These are phyloP conservation scores for Scedosporium dehoogii DNA, from an alignment of 2,329 filamentous ascomycete genomes.

Conservation along the genomic window DNA sequence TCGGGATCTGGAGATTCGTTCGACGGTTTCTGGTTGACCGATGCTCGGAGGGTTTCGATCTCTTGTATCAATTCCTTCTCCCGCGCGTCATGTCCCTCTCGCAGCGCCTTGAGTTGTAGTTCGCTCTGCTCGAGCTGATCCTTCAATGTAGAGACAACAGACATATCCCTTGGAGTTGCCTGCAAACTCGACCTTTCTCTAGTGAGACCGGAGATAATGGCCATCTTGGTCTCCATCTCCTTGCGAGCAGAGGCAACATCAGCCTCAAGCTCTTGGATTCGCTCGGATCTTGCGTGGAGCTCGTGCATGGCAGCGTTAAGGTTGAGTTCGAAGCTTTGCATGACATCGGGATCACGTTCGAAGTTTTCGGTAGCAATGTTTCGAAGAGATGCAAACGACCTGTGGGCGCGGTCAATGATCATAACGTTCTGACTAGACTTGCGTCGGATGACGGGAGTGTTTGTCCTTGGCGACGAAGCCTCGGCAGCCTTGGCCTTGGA, in stretches of 20 bases:
- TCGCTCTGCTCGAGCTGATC: slow-evolving; percentile 85
- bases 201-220: slow-evolving; percentile 87
- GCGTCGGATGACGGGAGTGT: slow-evolving; percentile 74
- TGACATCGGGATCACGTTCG: slow-evolving; percentile 67
- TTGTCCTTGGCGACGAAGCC: slow-evolving; percentile 50
- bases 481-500: slow-evolving; percentile 61
- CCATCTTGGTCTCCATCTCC: slow-evolving; percentile 95
- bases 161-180: slow-evolving; percentile 77
- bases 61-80: slow-evolving; percentile 68
- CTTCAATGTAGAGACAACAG: slow-evolving; percentile 75
- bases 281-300: slow-evolving; percentile 74
- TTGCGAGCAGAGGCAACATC: slow-evolving; percentile 77
- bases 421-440: slow-evolving; percentile 88
- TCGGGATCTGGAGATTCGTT: slow-evolving; percentile 20
- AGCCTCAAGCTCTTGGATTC: slow-evolving; percentile 80
- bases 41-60: slow-evolving; percentile 55
- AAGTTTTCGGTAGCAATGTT: slow-evolving; percentile 85
- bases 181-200: slow-evolving; percentile 88
- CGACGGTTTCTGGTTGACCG: slow-evolving; percentile 29
- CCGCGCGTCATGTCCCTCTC: slow-evolving; percentile 59
- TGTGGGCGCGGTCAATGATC: slow-evolving; percentile 80
- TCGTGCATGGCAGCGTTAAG: slow-evolving; percentile 90
- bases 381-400: slow-evolving; percentile 80
- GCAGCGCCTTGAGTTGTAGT: slow-evolving; percentile 63
- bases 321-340: slow-evolving; percentile 89